Base-by-base conservation (phyloP, 208 protist species). In the Sergeia podlipaevii region DNA sequence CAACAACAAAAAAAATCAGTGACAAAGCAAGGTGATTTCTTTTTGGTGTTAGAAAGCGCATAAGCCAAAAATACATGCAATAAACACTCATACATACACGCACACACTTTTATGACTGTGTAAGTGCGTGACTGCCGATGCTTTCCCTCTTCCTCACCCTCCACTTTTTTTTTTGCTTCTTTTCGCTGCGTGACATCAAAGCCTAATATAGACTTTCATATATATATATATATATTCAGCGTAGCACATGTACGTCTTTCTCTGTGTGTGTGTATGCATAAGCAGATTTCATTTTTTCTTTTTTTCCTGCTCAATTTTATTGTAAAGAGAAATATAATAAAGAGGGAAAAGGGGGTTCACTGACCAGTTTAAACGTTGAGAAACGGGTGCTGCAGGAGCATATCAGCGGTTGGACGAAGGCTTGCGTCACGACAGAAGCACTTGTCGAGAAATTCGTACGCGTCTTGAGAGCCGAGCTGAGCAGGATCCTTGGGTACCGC, bases 361-460 rank as follows among this genome's bases (percentile, higher is more conserved):
- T 23, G 10, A 38, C 34, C 34, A 39, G n/a, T 27, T 62, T 61
- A 74, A 1, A 77, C 59, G 30, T 65, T 60, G 15, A 96, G 65
- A 61, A 93, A 96, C 26, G 74, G 77, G 39, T 97, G 91, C 44
- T 85, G 51, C 4, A 97, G 60, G 1, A 95, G 65, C 46, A 74
- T 65, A 8, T 57, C 52, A 1, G 83, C 83, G 42, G 71, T 55
- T 8, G 88, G 91, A 6, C 91, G 77, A 55, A 77, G 76, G 36
- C 70, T 71, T 34, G 83, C 81, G 60, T 94, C 77, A 13, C 86
- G 84, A 30, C 72, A 61, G 62, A 97, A 94, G 62, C 91, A 97
- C 59, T 80, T 48, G 38, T 93, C 75, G 47, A 97, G 70, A 58
- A 97, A 97, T 57, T 91, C 70, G 59, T 80, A 87, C 27, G 76